Evolutionary conservation across 352 stramenopile genomes (phyloP), one percentile per base, ranked within the genome.

Genomic region (Globisporangium parvum): DNA sequence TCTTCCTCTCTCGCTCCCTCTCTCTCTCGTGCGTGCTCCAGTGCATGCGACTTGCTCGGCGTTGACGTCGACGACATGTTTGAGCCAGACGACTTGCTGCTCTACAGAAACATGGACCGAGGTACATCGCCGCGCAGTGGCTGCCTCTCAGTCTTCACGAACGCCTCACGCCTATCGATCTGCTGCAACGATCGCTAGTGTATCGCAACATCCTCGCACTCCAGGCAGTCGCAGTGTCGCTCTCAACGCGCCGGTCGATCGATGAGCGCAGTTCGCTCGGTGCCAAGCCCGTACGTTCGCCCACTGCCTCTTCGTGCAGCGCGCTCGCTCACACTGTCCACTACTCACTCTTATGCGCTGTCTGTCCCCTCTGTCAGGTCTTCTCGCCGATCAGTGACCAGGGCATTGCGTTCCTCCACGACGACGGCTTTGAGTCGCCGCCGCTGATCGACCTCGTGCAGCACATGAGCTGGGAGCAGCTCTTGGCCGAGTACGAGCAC

Each of bases 181-280:
- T 49, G 33, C 23, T 47, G 5, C 31, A 12, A 12, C 31, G 9
- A 1, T 51, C 47, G 17, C 17, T 39, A 94, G 85, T 94, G 10
- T 94, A 91, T 44, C 76, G 70, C 49, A 91, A 89, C 59, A 85
- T 94, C 17, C 63, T 92, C 3, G 71, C 82, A 14, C 55, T 94
- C n/a, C 81, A 94, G 41, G 66, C 59, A 2, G 80, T 88, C 50
- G 80, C 80, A 0, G 72, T 92, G 28, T 74, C 71, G n/a, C 72
- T 92, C 28, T 92, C 81, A 2, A 82, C 80, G 48, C 78, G 83
- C 4, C 75, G 85, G 20, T 91, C 85, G 3, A 89, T 91, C 51
- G 80, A 94, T 57, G 80, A 89, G 28, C 79, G 84, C 23, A 89
- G 77, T 53, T 89, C 75, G 0, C 73, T 87, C 20, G 69, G 59